Percentiles rank a stretch among this genome's conserved stretches.
phyloP scores from a whole-genome alignment of 2,329 filamentous ascomycete genomes.

The Aureobasidium leucospermi region DNA sequence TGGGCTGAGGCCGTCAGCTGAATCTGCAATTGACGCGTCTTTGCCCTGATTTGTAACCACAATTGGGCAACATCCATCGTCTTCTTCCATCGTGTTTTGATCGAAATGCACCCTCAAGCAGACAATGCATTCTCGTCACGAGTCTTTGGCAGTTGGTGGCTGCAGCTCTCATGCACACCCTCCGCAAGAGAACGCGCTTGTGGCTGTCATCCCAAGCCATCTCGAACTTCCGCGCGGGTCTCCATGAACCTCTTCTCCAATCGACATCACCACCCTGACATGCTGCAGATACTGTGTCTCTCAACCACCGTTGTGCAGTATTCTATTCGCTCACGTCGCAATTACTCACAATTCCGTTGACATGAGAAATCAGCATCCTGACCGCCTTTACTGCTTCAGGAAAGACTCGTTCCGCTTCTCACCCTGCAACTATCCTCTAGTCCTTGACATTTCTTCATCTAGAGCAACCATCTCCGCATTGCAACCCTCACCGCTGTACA shows the following conservation, averaged over 20 bases:
- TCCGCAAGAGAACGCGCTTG: slow-evolving; percentile 7
- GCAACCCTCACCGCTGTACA: background rate
- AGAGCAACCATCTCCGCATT: background rate
- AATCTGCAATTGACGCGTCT: background rate
- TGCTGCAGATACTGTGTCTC: background rate
- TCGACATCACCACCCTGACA: background rate
- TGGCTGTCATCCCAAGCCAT: background rate
- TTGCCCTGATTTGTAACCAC: background rate
- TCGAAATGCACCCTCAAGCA: background rate
- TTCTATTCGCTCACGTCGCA: too few relatives aligned
- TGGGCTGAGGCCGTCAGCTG: slow-evolving; percentile 1
- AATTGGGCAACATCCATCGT: background rate
- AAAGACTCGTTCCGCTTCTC: too few relatives aligned
- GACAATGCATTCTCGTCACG: background rate
- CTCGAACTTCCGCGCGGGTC: background rate
- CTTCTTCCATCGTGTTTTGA: background rate
- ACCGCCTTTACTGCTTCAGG: too few relatives aligned
- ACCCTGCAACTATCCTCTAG: background rate
- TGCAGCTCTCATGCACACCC: slow-evolving; percentile 4
- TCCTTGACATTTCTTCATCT: background rate
- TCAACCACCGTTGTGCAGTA: background rate
- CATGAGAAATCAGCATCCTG: too few relatives aligned
- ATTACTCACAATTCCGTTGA: too few relatives aligned
- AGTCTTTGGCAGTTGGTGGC: background rate
- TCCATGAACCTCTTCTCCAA: background rate